Conservation (phyloP, 495 filamentous ascomycete genomes). For the Daldinia loculata region DNA sequence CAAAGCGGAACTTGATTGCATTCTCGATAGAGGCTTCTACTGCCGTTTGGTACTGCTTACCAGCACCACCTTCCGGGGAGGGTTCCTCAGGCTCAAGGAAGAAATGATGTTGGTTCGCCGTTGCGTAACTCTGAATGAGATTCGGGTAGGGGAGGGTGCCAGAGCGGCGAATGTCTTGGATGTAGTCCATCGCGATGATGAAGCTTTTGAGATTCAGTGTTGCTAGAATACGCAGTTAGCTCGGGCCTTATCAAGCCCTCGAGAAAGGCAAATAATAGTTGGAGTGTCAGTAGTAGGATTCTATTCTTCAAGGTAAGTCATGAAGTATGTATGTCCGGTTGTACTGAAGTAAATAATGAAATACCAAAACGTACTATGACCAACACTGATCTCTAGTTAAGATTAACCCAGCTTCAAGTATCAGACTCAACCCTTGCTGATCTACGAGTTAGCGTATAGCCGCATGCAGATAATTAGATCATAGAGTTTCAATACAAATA, state of each 20-base stretch:
- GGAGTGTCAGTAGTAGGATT: neutral
- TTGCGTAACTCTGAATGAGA: neutral
- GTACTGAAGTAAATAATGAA: neutral
- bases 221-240: neutral
- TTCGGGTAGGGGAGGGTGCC: constrained; percentile 19
- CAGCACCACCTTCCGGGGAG: neutral
- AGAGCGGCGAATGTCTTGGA: neutral
- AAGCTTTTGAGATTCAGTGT: neutral
- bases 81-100: constrained; percentile 16
- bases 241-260: neutral
- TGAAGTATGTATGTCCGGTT: too few relatives aligned
- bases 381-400: neutral
- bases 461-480: neutral
- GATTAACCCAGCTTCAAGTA: neutral
- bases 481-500: neutral
- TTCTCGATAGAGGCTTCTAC: neutral
- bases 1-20: neutral
- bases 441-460: neutral
- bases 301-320: too few relatives aligned
- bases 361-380: neutral
- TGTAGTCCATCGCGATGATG: constrained; percentile 23
- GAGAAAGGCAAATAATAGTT: neutral
- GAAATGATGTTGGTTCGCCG: neutral
- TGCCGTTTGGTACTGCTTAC: neutral
- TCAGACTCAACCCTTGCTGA: neutral